Base-by-base conservation (phyloP, 140 eudicot species). In the Bidens hawaiensis region DNA sequence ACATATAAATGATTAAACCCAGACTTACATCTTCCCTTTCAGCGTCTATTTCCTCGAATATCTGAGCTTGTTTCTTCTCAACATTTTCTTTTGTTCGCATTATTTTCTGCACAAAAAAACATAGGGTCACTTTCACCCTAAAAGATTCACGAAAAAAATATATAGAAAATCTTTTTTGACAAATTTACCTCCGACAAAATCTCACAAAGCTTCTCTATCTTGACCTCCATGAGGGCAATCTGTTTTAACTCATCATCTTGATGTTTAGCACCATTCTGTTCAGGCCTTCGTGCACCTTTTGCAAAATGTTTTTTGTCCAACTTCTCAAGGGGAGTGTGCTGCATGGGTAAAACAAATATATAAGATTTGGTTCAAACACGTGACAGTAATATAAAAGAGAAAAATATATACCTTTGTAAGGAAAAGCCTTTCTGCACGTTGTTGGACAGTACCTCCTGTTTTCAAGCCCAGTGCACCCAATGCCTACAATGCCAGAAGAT, bases 401-500 rank as follows among this genome's bases (percentile, higher is more conserved):
- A 7, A 31, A 11, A 40, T 34, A 43, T 46, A 58, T 58, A 88
- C 99, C 95, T 94, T 94, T 13, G 94, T 85, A 59, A 94, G 90
- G 6, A 94, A 88, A 74, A 94, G 90, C 82, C 99, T 94, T 82
- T 94, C 99, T 62, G 97, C 95, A 79, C 97, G 95, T 76, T 94
- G 99, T 68, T 78, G 89, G 49, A 85, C 70, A 14, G 99, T 94
- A 25, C 99, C 99, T 40, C 99, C 99, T 2, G 91, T 76, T 84
- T 94, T 94, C 67, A 94, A 73, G 67, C 99, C 99, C 41, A 88
- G 77, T 26, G 85, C 85, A 67, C 80, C 86, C 86, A 94, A 81
- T 47, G 99, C 94, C 99, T 93, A 66, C n/a, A 33, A 51, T 4
- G 40, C 5, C 60, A 71, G 8, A 65, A 25, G 27, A 51, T 64